Percentiles rank a stretch among this genome's conserved stretches.
Conservation (phyloP, 257 asterid species). For the Nicotiana knightiana region DNA sequence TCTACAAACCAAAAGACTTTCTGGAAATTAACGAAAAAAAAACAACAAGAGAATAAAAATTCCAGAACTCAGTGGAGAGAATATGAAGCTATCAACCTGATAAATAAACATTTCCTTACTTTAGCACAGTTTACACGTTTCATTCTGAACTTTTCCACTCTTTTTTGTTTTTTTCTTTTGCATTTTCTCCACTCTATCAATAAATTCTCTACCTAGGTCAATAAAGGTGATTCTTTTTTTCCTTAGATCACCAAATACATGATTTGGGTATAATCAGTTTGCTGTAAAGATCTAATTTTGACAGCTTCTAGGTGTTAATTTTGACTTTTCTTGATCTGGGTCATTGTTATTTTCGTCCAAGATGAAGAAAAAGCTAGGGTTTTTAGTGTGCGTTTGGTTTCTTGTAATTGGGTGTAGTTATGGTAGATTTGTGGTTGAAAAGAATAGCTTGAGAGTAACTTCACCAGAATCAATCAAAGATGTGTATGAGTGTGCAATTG, state of each 20-base stretch:
- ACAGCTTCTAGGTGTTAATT: neutral
- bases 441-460: constrained; percentile 80
- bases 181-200: neutral
- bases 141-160: neutral
- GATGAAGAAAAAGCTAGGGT: constrained; percentile 46
- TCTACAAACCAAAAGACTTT: too few species aligned
- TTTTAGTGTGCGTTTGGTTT: constrained; percentile 37
- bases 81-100: neutral
- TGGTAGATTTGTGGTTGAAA: constrained; percentile 92
- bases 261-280: neutral
- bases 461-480: constrained; percentile 64
- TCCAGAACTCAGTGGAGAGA: neutral
- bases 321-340: neutral
- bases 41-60: neutral
- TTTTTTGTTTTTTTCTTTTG: neutral
- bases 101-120: neutral
- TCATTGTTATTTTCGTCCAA: constrained; percentile 6
- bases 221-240: neutral
- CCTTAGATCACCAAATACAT: neutral
- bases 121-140: constrained; percentile 3
- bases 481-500: constrained; percentile 84
- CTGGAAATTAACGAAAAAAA: neutral
- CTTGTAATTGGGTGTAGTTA: constrained; percentile 46
- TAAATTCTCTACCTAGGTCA: neutral
- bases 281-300: neutral